Evolutionary conservation across 495 filamentous ascomycete species (phyloP).

Genomic region (Hypoxylon rickii): DNA sequence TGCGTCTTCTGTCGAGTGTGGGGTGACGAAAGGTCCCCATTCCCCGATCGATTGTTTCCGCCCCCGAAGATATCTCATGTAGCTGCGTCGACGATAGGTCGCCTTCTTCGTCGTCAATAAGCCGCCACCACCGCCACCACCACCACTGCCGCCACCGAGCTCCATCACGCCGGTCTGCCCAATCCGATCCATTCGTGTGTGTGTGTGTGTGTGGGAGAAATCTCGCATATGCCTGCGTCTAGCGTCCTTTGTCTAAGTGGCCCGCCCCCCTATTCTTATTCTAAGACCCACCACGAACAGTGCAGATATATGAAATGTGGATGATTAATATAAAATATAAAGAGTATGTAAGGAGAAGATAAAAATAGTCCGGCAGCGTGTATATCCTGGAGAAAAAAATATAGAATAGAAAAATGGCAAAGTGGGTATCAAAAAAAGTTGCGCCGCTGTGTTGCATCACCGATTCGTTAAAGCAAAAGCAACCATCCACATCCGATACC

Average conservation of each 20-base stretch:
- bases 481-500: constrained; percentile 18
- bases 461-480: constrained; percentile 27
- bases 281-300: background rate
- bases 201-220: constrained; percentile 1
- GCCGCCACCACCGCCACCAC: constrained; percentile 11
- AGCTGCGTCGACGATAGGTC: too few relatives aligned
- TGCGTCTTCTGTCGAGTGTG: too few relatives aligned
- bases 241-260: too few relatives aligned
- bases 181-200: background rate
- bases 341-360: too few relatives aligned
- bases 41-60: too few relatives aligned
- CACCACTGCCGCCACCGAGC: background rate
- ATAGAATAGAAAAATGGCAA: constrained; percentile 8
- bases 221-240: background rate
- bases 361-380: constrained; percentile 5
- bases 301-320: background rate
- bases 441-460: constrained; percentile 22
- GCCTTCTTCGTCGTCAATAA: too few relatives aligned
- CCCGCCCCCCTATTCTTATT: too few relatives aligned
- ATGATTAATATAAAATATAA: constrained; percentile 9
- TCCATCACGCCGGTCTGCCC: background rate
- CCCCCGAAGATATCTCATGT: too few relatives aligned
- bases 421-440: constrained; percentile 34
- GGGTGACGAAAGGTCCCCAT: too few relatives aligned
- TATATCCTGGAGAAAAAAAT: constrained; percentile 6